Base-by-base conservation (phyloP, 345 rosid genomes). In the Excoecaria agallocha region DNA sequence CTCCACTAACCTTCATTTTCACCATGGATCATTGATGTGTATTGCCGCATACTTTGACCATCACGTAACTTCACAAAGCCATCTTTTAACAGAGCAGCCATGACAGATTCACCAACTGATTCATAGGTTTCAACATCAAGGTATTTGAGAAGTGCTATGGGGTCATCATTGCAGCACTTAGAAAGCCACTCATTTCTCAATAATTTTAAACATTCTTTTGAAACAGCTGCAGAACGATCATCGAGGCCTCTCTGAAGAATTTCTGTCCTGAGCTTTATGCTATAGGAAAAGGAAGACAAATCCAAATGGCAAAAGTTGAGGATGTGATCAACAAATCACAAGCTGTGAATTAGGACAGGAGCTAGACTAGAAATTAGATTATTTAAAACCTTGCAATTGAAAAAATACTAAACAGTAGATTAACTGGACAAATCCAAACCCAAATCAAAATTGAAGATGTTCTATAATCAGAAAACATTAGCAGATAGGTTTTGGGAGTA, bases 101-200 rank as follows among this genome's bases (percentile, higher is more conserved):
- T 83, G 10, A 88, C 98, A 58, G 93, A 87, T 84, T 91, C 98
- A 54, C 96, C 90, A 5, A 95, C 96, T 61, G 82, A 76, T 79
- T 91, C 99, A 70, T 93, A 93, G 43, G 97, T 91, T 84, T 95
- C 99, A 75, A 95, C 94, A 76, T 95, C 99, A 68, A 95, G 93
- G 79, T 90, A 93, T 83, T 87, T 91, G 60, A 95, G 91, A 83
- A 95, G 96, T 77, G 85, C 84, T 50, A 88, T 77, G 54, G 91
- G 90, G 71, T 89, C 94, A 78, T 89, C 91, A 66, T 89, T 79
- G 83, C 99, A 93, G 82, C 84, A 83, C 74, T 80, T 93, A 52
- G 80, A 74, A 74, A 95, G 86, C 99, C 99, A 95, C 63, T 93
- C 86, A 76, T 91, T 91, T 77, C 79, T 88, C 96, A 93, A 78